A percentile compares a stretch with the other conserved stretches of the same genome.
phyloP scores from a whole-genome alignment of 83 land plant genomes.

The Thuja plicata region DNA sequence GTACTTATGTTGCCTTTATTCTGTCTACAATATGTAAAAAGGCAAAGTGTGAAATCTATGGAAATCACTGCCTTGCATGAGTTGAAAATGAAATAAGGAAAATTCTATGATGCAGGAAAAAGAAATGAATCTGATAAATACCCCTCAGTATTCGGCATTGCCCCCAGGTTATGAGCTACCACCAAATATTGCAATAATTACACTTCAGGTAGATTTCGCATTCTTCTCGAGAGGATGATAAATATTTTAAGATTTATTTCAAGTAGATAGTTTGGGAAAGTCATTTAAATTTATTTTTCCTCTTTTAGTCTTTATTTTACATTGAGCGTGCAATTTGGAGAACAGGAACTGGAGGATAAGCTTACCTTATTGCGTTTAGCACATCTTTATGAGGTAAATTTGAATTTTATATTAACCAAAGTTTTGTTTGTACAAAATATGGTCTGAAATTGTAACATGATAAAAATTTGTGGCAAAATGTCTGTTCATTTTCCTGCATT shows the following conservation, averaged over 20 bases:
- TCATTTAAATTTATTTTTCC: not conserved
- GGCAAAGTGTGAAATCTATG: not conserved
- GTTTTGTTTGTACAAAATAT: not conserved
- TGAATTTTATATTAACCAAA: not conserved
- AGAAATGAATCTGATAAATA: constrained; percentile 10
- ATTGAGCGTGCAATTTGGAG: not conserved
- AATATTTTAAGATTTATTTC: not conserved
- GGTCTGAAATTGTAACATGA: not conserved
- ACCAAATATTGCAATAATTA: constrained; percentile 17
- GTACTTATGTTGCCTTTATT: not conserved
- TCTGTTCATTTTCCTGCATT: not conserved
- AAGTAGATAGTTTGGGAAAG: not conserved
- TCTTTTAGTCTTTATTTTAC: not conserved
- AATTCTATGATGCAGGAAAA: not conserved
- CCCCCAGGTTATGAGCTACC: constrained; percentile 10
- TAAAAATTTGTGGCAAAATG: not conserved
- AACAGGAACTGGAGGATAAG: constrained; percentile 15
- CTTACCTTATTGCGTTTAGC: constrained; percentile 14
- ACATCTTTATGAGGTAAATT: constrained; percentile 13
- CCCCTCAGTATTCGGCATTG: constrained; percentile 9
- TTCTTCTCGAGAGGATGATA: not conserved
- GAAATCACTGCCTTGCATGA: not conserved
- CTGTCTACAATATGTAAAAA: not conserved
- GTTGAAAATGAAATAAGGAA: constrained; percentile 2
- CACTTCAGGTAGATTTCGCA: constrained; percentile 8